Base-by-base conservation (phyloP, 2,329 filamentous ascomycete genomes). In the Trichoderma simmonsii region DNA sequence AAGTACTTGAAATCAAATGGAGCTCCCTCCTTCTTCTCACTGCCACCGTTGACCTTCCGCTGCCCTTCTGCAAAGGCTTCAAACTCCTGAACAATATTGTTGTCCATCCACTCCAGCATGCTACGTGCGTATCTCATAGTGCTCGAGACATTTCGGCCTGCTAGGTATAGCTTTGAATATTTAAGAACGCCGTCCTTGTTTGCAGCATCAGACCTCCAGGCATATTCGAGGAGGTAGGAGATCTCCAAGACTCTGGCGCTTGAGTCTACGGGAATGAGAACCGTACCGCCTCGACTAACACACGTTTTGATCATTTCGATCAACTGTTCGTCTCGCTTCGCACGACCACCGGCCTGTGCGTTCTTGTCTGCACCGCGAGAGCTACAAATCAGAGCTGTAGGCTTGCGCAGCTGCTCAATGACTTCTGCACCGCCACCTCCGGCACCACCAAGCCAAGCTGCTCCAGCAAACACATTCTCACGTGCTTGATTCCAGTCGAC, bases 61-160 rank as follows among this genome's bases (percentile, higher is more conserved):
- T 86, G 83, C 3, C 82, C 84, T 74, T 89, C 88, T 2, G 86
- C 88, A 62, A 90, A 86, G 15, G 91, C 90, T 79, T 97, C 95
- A 73, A 97, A 97, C 77, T 98, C 95, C 70, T 94, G 91, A 56
- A 97, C 92, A 72, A 99, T 97, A 72, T 91, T 92, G 78, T 98
- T 95, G 79, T 98, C 95, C 95, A 99, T 98, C 96, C 96, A 99
- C 79, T 99, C 96, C 36, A 99, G 85, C 93, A 99, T 97, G 80
- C 95, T 98, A 75, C 95, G 89, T 30, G 95, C 93, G 75, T 98
- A 93, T 67, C 94, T 89, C 86, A 98, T 93, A 0, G 95, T 97
- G 74, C 94, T 95, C 72, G 93, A 91, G 74, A 93, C 92, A 73
- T 94, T 97, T 72, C 91, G 91, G 51, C 94, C 95, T 0, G 95